Conservation (phyloP, 768 basidiomycete species). For the Ephemerocybe angulata region DNA sequence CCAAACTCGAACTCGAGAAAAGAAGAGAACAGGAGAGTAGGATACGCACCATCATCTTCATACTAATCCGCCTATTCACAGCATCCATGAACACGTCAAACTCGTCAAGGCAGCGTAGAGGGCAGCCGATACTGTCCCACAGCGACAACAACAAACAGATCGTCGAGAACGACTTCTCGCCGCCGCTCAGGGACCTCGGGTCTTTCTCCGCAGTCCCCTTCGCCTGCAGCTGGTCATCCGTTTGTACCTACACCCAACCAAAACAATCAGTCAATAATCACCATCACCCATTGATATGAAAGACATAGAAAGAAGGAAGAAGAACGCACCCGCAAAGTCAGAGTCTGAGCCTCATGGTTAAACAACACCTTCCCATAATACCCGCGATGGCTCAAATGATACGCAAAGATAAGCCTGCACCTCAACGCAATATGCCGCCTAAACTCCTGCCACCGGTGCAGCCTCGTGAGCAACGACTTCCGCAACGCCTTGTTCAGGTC, state of each 20-base stretch:
- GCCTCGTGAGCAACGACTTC: background rate
- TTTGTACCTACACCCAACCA: conserved; percentile 73
- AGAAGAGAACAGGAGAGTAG: background rate
- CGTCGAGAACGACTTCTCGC: conserved; percentile 96
- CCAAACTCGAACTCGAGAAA: background rate
- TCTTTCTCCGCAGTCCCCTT: conserved; percentile 72
- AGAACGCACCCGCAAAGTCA: conserved; percentile 56
- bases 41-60: conserved; percentile 84
- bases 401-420: conserved; percentile 79
- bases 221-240: conserved; percentile 70
- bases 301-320: background rate
- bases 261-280: background rate
- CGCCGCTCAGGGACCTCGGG: conserved; percentile 83
- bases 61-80: conserved; percentile 85
- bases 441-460: conserved; percentile 77
- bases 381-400: conserved; percentile 81
- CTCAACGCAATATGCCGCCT: conserved; percentile 84
- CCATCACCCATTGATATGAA: no score
- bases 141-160: conserved; percentile 90
- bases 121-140: conserved; percentile 95
- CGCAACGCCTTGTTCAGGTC: conserved; percentile 58
- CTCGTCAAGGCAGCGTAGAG: conserved; percentile 95
- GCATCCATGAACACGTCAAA: conserved; percentile 99
- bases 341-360: conserved; percentile 63
- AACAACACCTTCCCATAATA: conserved; percentile 89